Percentiles rank a stretch among this genome's conserved stretches.
phyloP scores from a whole-genome alignment of 345 rosid species.

The Stellera chamaejasme region DNA sequence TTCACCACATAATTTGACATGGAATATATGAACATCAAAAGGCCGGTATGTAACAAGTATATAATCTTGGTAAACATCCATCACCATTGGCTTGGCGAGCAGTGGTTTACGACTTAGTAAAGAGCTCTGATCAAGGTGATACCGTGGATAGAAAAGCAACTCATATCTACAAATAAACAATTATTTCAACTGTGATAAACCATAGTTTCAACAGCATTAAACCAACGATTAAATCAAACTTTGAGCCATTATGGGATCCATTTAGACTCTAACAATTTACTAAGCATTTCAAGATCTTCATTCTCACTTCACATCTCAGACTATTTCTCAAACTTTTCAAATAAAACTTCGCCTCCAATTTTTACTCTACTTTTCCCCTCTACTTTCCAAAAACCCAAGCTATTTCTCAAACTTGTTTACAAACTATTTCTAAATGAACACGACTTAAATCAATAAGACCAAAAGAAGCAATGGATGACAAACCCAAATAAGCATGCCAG shows the following conservation, averaged over 20 bases:
- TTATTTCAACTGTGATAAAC: slow-evolving; percentile 10
- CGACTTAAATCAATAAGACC: no score
- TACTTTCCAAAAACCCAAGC: no score
- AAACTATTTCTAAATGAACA: no score
- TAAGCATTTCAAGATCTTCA: no score
- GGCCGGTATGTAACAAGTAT: slow-evolving; percentile 87
- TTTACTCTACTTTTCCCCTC: no score
- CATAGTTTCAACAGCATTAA: neutral
- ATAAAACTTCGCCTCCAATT: no score
- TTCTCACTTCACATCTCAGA: no score
- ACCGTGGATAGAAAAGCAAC: slow-evolving; percentile 91
- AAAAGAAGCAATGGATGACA: neutral
- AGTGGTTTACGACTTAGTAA: slow-evolving; percentile 78
- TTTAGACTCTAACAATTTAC: no score
- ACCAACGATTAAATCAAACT: no score
- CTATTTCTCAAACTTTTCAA: no score
- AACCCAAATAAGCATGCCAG: neutral
- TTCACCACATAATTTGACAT: slow-evolving; percentile 65
- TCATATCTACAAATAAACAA: slow-evolving; percentile 55
- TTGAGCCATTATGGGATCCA: no score
- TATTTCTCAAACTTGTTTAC: no score
- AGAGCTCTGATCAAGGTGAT: slow-evolving; percentile 95
- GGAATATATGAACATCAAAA: slow-evolving; percentile 88
- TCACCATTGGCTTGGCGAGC: slow-evolving; percentile 91
- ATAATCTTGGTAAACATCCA: slow-evolving; percentile 86